Evolutionary conservation across 2,329 filamentous ascomycete genomes (phyloP).

Genomic region (Pleomassaria siparia): DNA sequence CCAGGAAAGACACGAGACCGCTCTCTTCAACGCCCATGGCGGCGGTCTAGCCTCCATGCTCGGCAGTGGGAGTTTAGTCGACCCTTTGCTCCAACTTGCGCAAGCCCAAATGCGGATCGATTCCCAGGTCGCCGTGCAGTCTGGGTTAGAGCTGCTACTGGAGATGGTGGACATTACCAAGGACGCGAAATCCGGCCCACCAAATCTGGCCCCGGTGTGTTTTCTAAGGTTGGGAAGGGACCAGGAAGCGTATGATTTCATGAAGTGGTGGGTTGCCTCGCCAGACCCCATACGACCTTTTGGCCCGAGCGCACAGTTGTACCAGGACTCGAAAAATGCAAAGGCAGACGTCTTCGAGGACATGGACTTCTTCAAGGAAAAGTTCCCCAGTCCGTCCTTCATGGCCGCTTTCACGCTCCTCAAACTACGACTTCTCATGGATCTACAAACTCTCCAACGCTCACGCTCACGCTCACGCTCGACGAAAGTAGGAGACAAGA

Average conservation of each 20-base stretch:
- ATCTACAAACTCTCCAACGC: slow-evolving; percentile 31
- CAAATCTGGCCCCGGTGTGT: slow-evolving; percentile 45
- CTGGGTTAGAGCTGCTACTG: slow-evolving; percentile 30
- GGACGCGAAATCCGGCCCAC: slow-evolving; percentile 49
- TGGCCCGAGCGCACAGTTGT: slow-evolving; percentile 36
- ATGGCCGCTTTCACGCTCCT: slow-evolving; percentile 34
- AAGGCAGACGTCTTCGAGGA: slow-evolving; percentile 47
- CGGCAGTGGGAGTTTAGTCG: background rate
- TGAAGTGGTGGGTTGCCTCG: slow-evolving; percentile 49
- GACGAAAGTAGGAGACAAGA: slow-evolving; percentile 11
- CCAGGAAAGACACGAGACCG: slow-evolving; percentile 37
- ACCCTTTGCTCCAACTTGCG: background rate
- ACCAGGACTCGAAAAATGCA: slow-evolving; percentile 38
- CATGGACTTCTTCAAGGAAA: slow-evolving; percentile 14
- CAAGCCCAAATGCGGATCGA: slow-evolving; percentile 19
- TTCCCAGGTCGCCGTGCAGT: slow-evolving; percentile 39
- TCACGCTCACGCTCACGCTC: too few relatives aligned
- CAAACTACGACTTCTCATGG: slow-evolving; percentile 41
- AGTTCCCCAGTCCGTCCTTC: slow-evolving; percentile 11
- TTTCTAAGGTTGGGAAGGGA: slow-evolving; percentile 52
- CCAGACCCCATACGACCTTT: slow-evolving; percentile 12
- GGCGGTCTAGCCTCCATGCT: background rate
- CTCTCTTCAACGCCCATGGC: slow-evolving; percentile 32
- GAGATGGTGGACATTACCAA: slow-evolving; percentile 49
- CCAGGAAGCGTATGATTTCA: slow-evolving; percentile 54